Evolutionary conservation across 768 basidiomycete species (phyloP).

Genomic region (Kwoniella mangroviensis): DNA sequence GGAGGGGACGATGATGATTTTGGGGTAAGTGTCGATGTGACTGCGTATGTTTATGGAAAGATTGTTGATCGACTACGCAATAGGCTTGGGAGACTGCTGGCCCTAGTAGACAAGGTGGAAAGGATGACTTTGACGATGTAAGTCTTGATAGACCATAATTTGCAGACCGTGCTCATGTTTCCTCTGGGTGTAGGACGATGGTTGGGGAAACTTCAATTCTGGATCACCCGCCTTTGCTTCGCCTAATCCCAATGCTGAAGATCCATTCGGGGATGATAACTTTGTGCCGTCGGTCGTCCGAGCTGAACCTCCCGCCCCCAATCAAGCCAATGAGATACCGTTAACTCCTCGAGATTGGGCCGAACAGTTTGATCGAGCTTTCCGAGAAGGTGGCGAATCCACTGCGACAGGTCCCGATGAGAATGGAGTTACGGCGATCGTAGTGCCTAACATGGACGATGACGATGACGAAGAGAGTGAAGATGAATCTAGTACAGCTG

Average conservation of each 20-base stretch:
- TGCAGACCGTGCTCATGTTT: background rate
- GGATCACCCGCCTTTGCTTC: slow-evolving; percentile 27
- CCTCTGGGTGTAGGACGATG: slow-evolving; percentile 42
- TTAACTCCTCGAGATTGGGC: slow-evolving; percentile 57
- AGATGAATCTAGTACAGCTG: slow-evolving; percentile 8
- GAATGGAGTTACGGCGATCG: slow-evolving; percentile 28
- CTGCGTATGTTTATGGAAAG: no score
- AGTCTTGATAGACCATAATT: slow-evolving; percentile 9
- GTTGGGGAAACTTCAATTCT: slow-evolving; percentile 54
- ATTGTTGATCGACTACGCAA: background rate
- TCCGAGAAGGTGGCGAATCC: slow-evolving; percentile 35
- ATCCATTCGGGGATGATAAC: slow-evolving; percentile 56
- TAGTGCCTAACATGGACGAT: slow-evolving; percentile 16
- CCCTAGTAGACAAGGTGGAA: slow-evolving; percentile 13
- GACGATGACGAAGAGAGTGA: slow-evolving; percentile 24
- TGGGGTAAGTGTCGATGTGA: slow-evolving; percentile 33
- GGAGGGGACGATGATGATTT: slow-evolving; percentile 41
- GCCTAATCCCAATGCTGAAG: slow-evolving; percentile 27
- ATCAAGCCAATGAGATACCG: slow-evolving; percentile 26
- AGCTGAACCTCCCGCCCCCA: slow-evolving; percentile 30
- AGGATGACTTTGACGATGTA: slow-evolving; percentile 47
- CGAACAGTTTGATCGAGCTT: slow-evolving; percentile 49
- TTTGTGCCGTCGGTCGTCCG: slow-evolving; percentile 37
- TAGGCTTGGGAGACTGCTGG: slow-evolving; percentile 29
- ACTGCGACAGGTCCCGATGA: slow-evolving; percentile 32